phyloP scores from a whole-genome alignment of 2,329 filamentous ascomycete genomes.

The Penicillium decumbens region DNA sequence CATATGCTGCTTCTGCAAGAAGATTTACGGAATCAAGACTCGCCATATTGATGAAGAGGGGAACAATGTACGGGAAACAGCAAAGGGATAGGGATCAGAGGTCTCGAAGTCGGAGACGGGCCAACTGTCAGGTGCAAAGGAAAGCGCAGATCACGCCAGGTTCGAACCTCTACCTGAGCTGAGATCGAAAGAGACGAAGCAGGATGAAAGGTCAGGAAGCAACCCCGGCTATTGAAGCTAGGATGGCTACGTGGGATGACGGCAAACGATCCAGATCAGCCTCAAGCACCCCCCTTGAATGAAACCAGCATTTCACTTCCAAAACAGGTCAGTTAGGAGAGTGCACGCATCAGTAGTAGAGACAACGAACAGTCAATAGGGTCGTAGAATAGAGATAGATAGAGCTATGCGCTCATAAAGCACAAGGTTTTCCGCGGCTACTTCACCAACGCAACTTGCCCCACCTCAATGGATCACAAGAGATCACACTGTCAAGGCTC shows the following conservation, averaged over 20 bases:
- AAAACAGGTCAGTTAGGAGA: conserved; percentile 1
- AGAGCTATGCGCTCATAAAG: conserved; percentile 5
- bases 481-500: neutral
- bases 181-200: neutral
- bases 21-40: conserved; percentile 32
- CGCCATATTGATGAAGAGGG: conserved; percentile 26
- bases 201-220: neutral
- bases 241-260: neutral
- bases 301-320: conserved; percentile 22
- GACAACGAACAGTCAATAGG: neutral
- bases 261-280: conserved; percentile 12
- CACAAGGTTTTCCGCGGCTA: conserved; percentile 15
- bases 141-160: neutral
- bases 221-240: neutral
- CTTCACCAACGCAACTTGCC: conserved; percentile 8
- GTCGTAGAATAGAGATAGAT: neutral
- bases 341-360: neutral
- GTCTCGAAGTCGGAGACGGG: neutral
- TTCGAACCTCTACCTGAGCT: conserved; percentile 5
- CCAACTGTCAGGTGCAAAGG: neutral
- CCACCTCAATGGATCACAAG: conserved; percentile 5
- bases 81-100: conserved; percentile 2
- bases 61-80: neutral
- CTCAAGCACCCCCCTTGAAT: conserved; percentile 20
- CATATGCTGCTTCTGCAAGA: conserved; percentile 39